Percentiles rank a stretch among this genome's conserved stretches.
phyloP scores from a whole-genome alignment of 2,329 filamentous ascomycete species.

The Mycogone perniciosa region DNA sequence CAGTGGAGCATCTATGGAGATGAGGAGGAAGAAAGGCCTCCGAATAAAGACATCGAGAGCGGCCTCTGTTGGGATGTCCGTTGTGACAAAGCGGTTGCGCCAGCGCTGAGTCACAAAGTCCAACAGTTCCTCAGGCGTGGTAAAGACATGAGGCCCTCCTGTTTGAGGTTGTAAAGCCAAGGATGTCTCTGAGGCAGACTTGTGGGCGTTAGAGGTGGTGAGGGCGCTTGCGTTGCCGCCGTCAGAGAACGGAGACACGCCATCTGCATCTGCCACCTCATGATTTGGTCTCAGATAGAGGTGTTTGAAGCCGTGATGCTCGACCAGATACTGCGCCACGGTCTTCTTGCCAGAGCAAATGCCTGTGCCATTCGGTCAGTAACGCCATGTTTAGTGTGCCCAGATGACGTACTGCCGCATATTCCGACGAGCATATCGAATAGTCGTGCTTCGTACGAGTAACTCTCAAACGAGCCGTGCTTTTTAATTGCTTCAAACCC shows the following conservation, averaged over 20 bases:
- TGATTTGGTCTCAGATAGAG: constrained; percentile 48
- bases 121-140: constrained; percentile 60
- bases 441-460: not conserved
- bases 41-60: constrained; percentile 69
- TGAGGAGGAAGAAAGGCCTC: constrained; percentile 85
- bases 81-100: constrained; percentile 79
- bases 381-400: not conserved
- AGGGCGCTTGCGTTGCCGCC: constrained; percentile 17
- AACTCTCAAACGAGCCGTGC: not conserved
- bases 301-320: constrained; percentile 74
- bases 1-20: constrained; percentile 87
- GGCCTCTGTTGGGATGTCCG: constrained; percentile 67
- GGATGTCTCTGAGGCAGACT: constrained; percentile 21
- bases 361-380: constrained; percentile 43
- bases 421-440: constrained; percentile 66
- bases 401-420: constrained; percentile 54
- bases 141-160: constrained; percentile 39
- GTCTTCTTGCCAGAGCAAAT: constrained; percentile 92
- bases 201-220: constrained; percentile 21
- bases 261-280: not conserved
- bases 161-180: constrained; percentile 19
- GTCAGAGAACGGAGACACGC: not conserved
- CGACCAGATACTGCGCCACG: constrained; percentile 79
- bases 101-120: constrained; percentile 82
- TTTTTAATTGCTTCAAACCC: not conserved